phyloP scores from a whole-genome alignment of 352 stramenopile genomes.

The Globisporangium irregulare region DNA sequence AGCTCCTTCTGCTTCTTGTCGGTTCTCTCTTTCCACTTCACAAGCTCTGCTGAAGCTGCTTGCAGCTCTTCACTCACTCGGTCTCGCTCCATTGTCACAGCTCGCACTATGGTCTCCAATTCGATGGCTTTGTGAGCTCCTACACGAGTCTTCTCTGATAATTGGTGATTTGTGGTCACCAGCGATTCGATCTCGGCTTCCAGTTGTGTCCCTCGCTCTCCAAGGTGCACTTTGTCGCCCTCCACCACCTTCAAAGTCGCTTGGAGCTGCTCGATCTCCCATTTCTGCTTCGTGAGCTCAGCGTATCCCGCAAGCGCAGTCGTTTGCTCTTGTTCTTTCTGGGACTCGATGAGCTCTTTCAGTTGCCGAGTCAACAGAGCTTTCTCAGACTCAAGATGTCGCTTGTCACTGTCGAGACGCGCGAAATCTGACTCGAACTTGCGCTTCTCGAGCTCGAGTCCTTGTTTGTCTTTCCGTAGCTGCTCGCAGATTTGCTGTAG shows the following conservation, averaged over 20 bases:
- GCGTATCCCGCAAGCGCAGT: conserved; percentile 16
- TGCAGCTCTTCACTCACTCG: conserved; percentile 22
- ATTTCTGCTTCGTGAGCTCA: conserved; percentile 32
- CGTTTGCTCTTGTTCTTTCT: conserved; percentile 20
- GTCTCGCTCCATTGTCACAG: conserved; percentile 19
- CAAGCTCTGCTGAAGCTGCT: conserved; percentile 15
- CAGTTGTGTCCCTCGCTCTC: conserved; percentile 22
- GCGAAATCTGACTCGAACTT: conserved; percentile 15
- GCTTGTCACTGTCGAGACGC: conserved; percentile 34
- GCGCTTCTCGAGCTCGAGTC: conserved; percentile 23
- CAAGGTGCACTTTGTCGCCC: conserved; percentile 39
- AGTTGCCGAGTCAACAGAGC: conserved; percentile 15
- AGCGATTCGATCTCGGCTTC: conserved; percentile 36
- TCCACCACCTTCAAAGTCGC: conserved; percentile 29
- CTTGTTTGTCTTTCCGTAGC: conserved; percentile 25
- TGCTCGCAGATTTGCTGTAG: conserved; percentile 22
- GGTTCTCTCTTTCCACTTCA: conserved; percentile 31
- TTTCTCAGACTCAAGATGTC: conserved; percentile 33
- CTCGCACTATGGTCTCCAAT: conserved; percentile 16
- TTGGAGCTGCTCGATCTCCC: conserved; percentile 51
- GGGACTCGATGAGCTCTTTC: conserved; percentile 12
- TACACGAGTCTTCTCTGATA: conserved; percentile 31
- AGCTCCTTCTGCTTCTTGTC: conserved; percentile 37
- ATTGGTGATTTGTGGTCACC: conserved; percentile 26
- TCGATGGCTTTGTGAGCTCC: conserved; percentile 22